Conservation (phyloP, 495 filamentous ascomycete genomes). For the Podospora conica region DNA sequence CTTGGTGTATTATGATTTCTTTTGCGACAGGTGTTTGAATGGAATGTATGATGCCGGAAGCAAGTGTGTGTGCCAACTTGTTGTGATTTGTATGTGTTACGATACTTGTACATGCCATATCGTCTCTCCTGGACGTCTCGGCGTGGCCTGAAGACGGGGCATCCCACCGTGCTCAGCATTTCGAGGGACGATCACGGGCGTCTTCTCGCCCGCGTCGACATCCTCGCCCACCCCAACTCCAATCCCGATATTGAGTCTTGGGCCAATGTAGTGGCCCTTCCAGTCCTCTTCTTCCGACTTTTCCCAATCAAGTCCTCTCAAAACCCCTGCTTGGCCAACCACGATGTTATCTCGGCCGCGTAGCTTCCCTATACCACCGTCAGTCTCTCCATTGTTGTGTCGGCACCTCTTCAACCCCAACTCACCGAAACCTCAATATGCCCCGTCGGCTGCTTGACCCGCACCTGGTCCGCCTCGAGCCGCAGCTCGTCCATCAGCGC, state of each 20-base stretch:
- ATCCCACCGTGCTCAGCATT: not conserved
- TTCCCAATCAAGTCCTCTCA: not conserved
- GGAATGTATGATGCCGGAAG: not conserved
- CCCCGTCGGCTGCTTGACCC: slow-evolving; percentile 53
- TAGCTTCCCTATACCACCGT: not conserved
- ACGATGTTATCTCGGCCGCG: not conserved
- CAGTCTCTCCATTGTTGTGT: too few relatives aligned
- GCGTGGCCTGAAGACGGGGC: not conserved
- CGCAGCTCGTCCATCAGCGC: slow-evolving; percentile 39
- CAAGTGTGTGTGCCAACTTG: not conserved
- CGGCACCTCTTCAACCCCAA: not conserved
- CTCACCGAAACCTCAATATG: slow-evolving; percentile 61
- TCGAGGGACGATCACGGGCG: not conserved
- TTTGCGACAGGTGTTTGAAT: slow-evolving; percentile 8
- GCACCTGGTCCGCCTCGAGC: slow-evolving; percentile 41
- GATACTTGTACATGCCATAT: not conserved
- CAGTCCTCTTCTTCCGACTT: not conserved
- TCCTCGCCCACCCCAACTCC: not conserved
- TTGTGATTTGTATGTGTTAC: not conserved
- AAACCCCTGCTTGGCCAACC: not conserved
- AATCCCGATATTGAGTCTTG: not conserved
- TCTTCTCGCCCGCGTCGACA: not conserved
- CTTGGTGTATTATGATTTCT: slow-evolving; percentile 14
- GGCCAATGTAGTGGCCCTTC: not conserved
- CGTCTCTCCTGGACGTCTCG: not conserved